These are phyloP conservation scores for Dalbergia cultrata DNA, from an alignment of 306 rosid genomes.

Conservation along the genomic window DNA sequence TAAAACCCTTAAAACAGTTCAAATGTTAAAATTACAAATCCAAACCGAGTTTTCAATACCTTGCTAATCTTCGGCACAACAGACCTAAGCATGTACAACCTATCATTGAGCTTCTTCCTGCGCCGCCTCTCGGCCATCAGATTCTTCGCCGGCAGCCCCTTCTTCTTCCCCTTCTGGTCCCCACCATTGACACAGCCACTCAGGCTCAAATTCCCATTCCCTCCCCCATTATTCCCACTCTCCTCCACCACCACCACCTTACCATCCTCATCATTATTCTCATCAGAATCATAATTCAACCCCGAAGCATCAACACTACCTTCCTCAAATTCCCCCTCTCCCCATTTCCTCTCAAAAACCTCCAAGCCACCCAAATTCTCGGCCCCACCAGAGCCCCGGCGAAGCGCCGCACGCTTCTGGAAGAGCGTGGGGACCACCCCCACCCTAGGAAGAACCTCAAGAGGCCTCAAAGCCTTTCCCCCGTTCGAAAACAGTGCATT, in stretches of 20 bases:
- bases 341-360: constrained; percentile 57
- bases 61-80: constrained; percentile 99
- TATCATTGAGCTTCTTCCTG: constrained; percentile 94
- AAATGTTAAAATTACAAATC: not conserved
- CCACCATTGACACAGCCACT: constrained; percentile 61
- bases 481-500: constrained; percentile 58
- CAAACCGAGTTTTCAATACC: constrained; percentile 51
- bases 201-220: constrained; percentile 55
- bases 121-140: constrained; percentile 99
- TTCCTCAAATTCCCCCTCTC: constrained; percentile 64
- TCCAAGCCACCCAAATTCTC: constrained; percentile 55
- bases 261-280: constrained; percentile 54
- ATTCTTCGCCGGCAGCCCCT: constrained; percentile 90
- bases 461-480: constrained; percentile 57
- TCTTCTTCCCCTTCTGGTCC: constrained; percentile 92
- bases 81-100: constrained; percentile 97
- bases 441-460: constrained; percentile 58
- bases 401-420: constrained; percentile 81
- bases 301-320: constrained; percentile 68
- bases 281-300: constrained; percentile 88
- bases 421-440: constrained; percentile 75
- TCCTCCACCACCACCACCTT: constrained; percentile 60
- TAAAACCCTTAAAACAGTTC: not conserved
- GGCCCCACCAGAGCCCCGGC: constrained; percentile 54
- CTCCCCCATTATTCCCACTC: constrained; percentile 54